Evolutionary conservation across 441 rosid species (phyloP).

Genomic region (Jatropha multifida): DNA sequence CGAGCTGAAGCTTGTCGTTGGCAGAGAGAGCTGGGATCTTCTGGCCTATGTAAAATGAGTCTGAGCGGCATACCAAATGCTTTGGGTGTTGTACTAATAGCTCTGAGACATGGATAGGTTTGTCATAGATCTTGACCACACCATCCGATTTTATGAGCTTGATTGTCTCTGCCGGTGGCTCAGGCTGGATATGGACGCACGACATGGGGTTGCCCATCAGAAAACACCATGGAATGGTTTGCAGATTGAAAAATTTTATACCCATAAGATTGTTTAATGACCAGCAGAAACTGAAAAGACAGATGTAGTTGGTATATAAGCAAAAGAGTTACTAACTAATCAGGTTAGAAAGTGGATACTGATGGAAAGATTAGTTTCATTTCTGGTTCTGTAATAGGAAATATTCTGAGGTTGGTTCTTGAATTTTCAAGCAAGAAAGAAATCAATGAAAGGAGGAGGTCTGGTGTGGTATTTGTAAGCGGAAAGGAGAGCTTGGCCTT

Average conservation of each 20-base stretch:
- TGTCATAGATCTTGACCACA: constrained; percentile 52
- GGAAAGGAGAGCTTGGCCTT: neutral
- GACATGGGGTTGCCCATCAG: constrained; percentile 43
- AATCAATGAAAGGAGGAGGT: too few species aligned
- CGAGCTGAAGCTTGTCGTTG: constrained; percentile 66
- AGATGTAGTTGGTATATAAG: neutral
- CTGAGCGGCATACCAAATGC: constrained; percentile 76
- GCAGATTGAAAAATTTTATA: constrained; percentile 36
- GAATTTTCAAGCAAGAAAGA: too few species aligned
- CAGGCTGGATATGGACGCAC: constrained; percentile 38
- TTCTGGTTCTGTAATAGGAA: too few species aligned
- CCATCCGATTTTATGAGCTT: constrained; percentile 77
- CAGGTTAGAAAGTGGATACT: neutral
- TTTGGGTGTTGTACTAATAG: constrained; percentile 66
- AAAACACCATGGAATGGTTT: constrained; percentile 41
- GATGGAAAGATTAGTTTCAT: constrained; percentile 4
- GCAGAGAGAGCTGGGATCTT: constrained; percentile 68
- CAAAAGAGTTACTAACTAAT: neutral
- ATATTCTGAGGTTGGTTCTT: too few species aligned
- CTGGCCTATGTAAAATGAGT: constrained; percentile 78
- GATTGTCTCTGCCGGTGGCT: constrained; percentile 28
- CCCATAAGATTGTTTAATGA: constrained; percentile 16
- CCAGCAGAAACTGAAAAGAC: neutral
- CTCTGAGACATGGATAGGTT: constrained; percentile 57
- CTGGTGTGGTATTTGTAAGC: too few species aligned